Evolutionary conservation across 2,329 filamentous ascomycete genomes (phyloP), one percentile per base, ranked within the genome.

Genomic region (Talaromyces sp.): DNA sequence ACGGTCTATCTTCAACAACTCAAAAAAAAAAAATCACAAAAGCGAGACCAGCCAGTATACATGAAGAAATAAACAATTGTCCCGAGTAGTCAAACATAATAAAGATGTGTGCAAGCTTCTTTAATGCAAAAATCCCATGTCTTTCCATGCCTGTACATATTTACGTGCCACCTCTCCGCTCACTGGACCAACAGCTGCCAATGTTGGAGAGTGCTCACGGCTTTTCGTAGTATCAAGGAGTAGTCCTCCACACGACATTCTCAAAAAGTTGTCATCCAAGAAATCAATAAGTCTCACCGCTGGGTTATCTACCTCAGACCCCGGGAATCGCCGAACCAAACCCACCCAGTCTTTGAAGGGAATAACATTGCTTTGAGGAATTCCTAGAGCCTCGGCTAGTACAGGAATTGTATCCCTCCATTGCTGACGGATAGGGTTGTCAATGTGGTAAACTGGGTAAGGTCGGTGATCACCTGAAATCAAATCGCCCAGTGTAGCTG

Each of bases 231-330:
- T 75, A 54, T 73, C 76, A 41, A 80, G 41, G 1, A 79, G 31
- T 2, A 80, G 54, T 0, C 75, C 75, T 10, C 76, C 77, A 62
- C 77, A 80, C 0, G 73, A 73, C 77, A 80, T 80, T 22, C 75
- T 68, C 35, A 69, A 50, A 31, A 67, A 73, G 15, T 73, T 65
- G 10, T 61, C 56, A 10, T 67, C 65, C 48, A 73, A 57, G 62
- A 72, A 73, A n/a, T 70, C 68, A 1, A 66, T 48, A 55, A 72
- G 60, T 7, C 57, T 45, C 9, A 58, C 36, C 5, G 69, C 69
- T 1, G 70, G 70, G 36, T 73, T 73, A 19, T 69, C 3, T 59
- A 28, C 8, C 25, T 46, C 41, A 11, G 41, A 46, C 22, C 41
- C 43, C 3, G 62, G 46, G 5, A 33, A 64, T 1, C 56, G 36